Percentiles rank a stretch among this genome's conserved stretches.
phyloP scores from a whole-genome alignment of 441 rosid species.

The Erodium chrysanthum region DNA sequence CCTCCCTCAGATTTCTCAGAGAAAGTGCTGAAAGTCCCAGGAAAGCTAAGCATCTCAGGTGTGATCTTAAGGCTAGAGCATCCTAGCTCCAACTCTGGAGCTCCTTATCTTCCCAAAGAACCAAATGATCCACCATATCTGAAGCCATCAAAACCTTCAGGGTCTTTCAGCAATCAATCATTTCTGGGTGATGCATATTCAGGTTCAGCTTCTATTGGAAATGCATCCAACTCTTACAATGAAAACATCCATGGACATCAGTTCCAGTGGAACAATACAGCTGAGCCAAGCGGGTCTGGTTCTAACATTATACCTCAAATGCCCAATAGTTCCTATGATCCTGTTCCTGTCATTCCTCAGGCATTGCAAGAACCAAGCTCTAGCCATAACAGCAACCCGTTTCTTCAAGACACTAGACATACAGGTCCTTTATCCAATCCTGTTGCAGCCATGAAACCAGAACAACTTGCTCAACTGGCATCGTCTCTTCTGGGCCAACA shows the following conservation, averaged over 20 bases:
- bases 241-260: no score
- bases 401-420: conserved; percentile 27
- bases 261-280: conserved; percentile 28
- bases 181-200: conserved; percentile 11
- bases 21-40: conserved; percentile 84
- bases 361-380: conserved; percentile 30
- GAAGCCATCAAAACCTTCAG: conserved; percentile 27
- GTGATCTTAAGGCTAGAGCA: conserved; percentile 66
- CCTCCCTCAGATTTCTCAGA: conserved; percentile 94
- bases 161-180: conserved; percentile 18
- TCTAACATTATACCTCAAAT: conserved; percentile 34
- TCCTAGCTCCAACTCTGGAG: conserved; percentile 38
- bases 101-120: conserved; percentile 38
- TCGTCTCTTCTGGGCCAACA: conserved; percentile 63
- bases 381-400: conserved; percentile 18
- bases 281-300: conserved; percentile 39
- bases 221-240: no score
- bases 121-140: conserved; percentile 36
- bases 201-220: no score
- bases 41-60: conserved; percentile 86
- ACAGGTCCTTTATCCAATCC: conserved; percentile 23
- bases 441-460: conserved; percentile 44
- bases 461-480: conserved; percentile 61
- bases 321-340: conserved; percentile 22
- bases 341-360: conserved; percentile 24